These are phyloP conservation scores for Arxiozyma telluris DNA, from an alignment of 1,139 yeast species.

Conservation along the genomic window DNA sequence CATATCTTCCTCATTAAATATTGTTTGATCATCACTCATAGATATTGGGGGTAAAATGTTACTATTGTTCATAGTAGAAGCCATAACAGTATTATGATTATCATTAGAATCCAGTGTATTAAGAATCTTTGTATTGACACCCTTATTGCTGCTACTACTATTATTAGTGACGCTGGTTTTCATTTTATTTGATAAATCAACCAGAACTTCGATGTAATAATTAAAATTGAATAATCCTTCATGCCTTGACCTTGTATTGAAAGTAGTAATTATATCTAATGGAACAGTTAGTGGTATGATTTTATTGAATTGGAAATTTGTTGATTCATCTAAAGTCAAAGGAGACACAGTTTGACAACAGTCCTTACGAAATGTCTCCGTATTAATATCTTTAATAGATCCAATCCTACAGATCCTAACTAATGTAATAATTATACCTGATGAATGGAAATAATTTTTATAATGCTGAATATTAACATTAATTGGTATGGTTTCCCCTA, in stretches of 20 bases:
- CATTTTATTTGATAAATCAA: constrained; percentile 47
- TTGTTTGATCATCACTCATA: constrained; percentile 2
- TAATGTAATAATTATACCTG: constrained; percentile 70
- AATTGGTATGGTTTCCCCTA: constrained; percentile 74
- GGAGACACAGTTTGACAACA: constrained; percentile 72
- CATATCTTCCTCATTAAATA: constrained; percentile 34
- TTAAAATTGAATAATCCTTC: constrained; percentile 58
- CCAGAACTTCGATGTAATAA: constrained; percentile 73
- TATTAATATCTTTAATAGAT: constrained; percentile 47
- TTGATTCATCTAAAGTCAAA: constrained; percentile 60
- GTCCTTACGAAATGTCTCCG: constrained; percentile 79
- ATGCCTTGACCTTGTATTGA: constrained; percentile 50
- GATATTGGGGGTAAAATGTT: not conserved
- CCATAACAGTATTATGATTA: not conserved
- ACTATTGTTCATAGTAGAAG: constrained; percentile 3
- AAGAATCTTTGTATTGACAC: not conserved
- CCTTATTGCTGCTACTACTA: constrained; percentile 1
- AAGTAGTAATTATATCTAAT: constrained; percentile 79
- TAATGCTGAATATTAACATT: constrained; percentile 59
- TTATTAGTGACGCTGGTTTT: constrained; percentile 15
- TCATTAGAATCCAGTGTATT: not conserved
- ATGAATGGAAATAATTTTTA: constrained; percentile 59
- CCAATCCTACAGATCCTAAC: constrained; percentile 75
- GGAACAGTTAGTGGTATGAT: constrained; percentile 66
- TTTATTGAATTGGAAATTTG: constrained; percentile 47